A percentile compares a stretch with the other conserved stretches of the same genome.
phyloP scores from a whole-genome alignment of 108 stramenopile species.

The Pseudonitzschia pungens region DNA sequence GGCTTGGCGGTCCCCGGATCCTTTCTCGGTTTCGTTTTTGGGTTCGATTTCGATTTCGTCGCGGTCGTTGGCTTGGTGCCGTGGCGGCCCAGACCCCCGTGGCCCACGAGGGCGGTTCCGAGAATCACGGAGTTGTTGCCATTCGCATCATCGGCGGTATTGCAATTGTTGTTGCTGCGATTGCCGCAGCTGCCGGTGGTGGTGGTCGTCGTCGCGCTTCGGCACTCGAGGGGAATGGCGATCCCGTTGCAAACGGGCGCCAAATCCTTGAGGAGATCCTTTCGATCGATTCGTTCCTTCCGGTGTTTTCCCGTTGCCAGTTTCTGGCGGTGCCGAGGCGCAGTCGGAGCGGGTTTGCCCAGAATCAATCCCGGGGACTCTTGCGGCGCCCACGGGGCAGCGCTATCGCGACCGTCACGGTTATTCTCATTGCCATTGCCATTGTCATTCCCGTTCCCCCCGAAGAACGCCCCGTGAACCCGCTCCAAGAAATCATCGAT shows the following conservation, averaged over 20 bases:
- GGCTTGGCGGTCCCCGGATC: conserved; percentile 54
- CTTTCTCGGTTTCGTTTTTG: background rate
- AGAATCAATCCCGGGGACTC: too few relatives aligned
- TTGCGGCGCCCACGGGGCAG: too few relatives aligned
- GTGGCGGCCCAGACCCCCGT: conserved; percentile 42
- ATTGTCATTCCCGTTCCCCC: too few relatives aligned
- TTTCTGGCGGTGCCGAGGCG: too few relatives aligned
- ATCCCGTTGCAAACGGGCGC: conserved; percentile 37
- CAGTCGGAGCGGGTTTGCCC: too few relatives aligned
- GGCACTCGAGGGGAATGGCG: conserved; percentile 48
- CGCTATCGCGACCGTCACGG: too few relatives aligned
- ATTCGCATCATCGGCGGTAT: background rate
- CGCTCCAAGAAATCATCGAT: background rate
- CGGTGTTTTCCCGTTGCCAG: too few relatives aligned
- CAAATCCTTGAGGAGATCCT: conserved; percentile 28
- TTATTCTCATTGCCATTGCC: too few relatives aligned
- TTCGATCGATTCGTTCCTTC: too few relatives aligned
- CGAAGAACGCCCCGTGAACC: too few relatives aligned
- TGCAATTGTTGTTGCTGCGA: background rate
- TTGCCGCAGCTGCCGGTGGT: background rate
- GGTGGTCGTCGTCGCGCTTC: too few relatives aligned
- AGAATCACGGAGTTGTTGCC: conserved; percentile 18
- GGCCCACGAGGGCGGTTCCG: conserved; percentile 60
- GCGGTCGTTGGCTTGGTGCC: conserved; percentile 2
- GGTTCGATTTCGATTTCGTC: background rate